Evolutionary conservation across 371 early-diverging fungal genomes (phyloP).

Genomic region (Mortierella sp.): DNA sequence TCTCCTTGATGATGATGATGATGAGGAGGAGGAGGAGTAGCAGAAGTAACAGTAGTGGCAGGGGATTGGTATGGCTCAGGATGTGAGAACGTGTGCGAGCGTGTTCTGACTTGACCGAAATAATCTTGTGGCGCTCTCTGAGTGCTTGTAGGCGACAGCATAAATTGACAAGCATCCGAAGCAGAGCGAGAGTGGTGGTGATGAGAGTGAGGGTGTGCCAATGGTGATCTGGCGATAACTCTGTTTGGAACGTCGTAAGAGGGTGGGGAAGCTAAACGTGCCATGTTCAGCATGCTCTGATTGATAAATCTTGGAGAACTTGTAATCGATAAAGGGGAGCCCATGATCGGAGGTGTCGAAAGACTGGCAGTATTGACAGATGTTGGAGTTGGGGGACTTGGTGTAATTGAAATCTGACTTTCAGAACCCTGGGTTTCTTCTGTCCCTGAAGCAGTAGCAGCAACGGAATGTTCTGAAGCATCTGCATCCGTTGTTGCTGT

Average conservation of each 20-base stretch:
- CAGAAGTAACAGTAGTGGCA: not conserved
- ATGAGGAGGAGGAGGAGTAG: not conserved
- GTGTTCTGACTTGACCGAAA: constrained; percentile 24
- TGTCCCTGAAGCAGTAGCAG: not conserved
- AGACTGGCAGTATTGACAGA: not conserved
- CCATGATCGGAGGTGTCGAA: not conserved
- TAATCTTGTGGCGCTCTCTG: constrained; percentile 3
- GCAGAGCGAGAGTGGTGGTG: constrained; percentile 17
- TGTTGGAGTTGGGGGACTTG: not conserved
- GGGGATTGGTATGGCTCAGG: not conserved
- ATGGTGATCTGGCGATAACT: constrained; percentile 33
- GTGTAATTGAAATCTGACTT: not conserved
- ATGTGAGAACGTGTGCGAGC: constrained; percentile 40
- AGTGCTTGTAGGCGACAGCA: not conserved
- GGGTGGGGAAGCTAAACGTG: constrained; percentile 36
- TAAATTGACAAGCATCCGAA: constrained; percentile 3
- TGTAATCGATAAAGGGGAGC: not conserved
- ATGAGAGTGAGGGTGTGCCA: constrained; percentile 10
- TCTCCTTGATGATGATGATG: not conserved
- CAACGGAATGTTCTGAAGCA: not conserved
- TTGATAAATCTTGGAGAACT: constrained; percentile 13
- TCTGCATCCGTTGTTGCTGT: not conserved
- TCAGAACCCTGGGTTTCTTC: not conserved
- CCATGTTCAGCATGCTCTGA: constrained; percentile 27
- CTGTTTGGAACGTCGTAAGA: constrained; percentile 47